Percentiles rank a stretch among this genome's conserved stretches.
Conservation (phyloP, 805 yeast species). For the Yarrowia keelungensis region DNA sequence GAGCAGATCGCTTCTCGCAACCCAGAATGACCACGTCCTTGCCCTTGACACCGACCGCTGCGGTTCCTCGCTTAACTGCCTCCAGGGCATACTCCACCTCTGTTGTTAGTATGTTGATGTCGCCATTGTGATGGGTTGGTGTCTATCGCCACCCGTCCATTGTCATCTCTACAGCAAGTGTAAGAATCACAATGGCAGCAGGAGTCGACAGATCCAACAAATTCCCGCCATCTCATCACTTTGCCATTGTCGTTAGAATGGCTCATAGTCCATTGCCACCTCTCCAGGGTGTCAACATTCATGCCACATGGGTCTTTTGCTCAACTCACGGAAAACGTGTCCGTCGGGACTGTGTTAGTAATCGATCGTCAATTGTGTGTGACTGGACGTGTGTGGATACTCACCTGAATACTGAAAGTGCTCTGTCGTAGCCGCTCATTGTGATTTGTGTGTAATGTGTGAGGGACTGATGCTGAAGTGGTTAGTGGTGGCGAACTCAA, state of each 20-base stretch:
- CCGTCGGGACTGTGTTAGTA: constrained; percentile 81
- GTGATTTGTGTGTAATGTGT: constrained; percentile 23
- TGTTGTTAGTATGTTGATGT: constrained; percentile 44
- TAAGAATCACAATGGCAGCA: not conserved
- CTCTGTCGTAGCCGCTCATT: constrained; percentile 99
- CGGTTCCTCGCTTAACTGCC: constrained; percentile 97
- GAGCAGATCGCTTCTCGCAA: constrained; percentile 93
- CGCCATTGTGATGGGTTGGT: not conserved
- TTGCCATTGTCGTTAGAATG: not conserved
- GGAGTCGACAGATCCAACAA: not conserved
- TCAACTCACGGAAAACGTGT: constrained; percentile 84
- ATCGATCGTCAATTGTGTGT: constrained; percentile 6
- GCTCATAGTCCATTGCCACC: not conserved
- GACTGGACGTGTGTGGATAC: constrained; percentile 46
- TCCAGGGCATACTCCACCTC: constrained; percentile 97
- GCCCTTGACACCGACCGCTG: constrained; percentile 97
- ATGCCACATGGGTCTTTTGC: constrained; percentile 14
- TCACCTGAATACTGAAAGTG: constrained; percentile 93
- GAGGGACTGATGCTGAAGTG: constrained; percentile 32
- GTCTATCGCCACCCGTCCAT: constrained; percentile 43
- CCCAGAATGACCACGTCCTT: constrained; percentile 87
- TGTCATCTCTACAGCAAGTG: not conserved
- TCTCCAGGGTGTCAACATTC: not conserved
- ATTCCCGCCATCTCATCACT: not conserved
- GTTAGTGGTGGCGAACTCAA: constrained; percentile 31